Percentiles rank a stretch among this genome's conserved stretches.
phyloP scores from a whole-genome alignment of 75 land plant genomes.

The Pinus taeda region DNA sequence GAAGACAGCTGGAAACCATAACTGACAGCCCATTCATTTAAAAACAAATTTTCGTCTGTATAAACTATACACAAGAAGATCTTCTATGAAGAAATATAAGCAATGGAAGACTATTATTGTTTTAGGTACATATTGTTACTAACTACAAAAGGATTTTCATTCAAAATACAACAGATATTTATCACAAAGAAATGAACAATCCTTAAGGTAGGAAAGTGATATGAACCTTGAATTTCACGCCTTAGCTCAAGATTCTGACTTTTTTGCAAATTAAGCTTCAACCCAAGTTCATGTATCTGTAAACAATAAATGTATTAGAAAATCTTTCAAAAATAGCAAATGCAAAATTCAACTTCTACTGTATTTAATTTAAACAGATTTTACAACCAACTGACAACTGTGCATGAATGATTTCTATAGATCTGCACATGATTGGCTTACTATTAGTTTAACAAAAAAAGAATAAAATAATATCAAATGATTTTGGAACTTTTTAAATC shows the following conservation, averaged over 20 bases:
- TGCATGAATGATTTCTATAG: not conserved
- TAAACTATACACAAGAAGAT: too few relatives aligned
- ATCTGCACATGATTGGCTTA: not conserved
- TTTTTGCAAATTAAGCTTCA: constrained; percentile 9
- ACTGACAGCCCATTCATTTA: too few relatives aligned
- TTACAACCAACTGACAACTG: not conserved
- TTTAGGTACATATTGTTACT: too few relatives aligned
- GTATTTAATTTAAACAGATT: not conserved
- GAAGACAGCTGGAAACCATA: too few relatives aligned
- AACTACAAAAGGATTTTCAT: too few relatives aligned
- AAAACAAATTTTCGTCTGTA: too few relatives aligned
- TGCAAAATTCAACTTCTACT: not conserved
- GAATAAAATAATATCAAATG: not conserved
- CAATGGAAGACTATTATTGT: too few relatives aligned
- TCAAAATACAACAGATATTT: too few relatives aligned
- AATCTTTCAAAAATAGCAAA: not conserved
- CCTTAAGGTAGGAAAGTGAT: not conserved
- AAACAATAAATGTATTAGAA: not conserved
- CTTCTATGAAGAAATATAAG: too few relatives aligned
- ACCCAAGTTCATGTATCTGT: constrained; percentile 9
- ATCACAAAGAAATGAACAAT: not conserved
- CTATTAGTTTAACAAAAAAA: not conserved
- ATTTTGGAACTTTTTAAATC: not conserved
- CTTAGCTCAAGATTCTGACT: constrained; percentile 4
- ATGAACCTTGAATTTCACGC: constrained; percentile 6